Evolutionary conservation across 495 filamentous ascomycete species (phyloP).

Genomic region (Hypoxylon lienhwacheense): DNA sequence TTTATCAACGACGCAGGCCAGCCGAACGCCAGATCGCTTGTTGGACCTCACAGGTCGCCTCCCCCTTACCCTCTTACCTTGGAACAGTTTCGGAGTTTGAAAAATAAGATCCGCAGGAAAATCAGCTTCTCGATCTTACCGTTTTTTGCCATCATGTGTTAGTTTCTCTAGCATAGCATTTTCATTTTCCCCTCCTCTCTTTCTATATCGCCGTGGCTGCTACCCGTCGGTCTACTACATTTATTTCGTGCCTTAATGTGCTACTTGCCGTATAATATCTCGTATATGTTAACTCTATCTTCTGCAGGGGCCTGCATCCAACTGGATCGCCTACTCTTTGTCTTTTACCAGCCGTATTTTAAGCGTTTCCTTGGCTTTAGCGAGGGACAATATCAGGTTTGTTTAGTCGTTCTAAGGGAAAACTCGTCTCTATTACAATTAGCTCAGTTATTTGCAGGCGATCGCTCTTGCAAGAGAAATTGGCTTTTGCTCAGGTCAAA

Average conservation of each 20-base stretch:
- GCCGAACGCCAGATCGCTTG: no score
- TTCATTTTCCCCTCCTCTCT: not conserved
- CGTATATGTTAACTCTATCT: not conserved
- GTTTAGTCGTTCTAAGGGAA: not conserved
- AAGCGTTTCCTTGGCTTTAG: not conserved
- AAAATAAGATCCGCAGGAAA: not conserved
- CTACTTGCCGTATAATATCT: no score
- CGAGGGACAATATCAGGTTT: conserved; percentile 1
- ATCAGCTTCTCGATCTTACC: not conserved
- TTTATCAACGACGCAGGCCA: no score
- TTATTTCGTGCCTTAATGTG: not conserved
- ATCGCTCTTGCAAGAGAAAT: not conserved
- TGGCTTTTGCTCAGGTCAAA: not conserved
- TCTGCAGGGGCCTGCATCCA: conserved; percentile 1
- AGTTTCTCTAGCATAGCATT: not conserved
- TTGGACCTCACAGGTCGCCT: no score
- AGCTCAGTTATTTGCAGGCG: not conserved
- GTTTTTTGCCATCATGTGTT: conserved; percentile 2
- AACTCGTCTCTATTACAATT: not conserved
- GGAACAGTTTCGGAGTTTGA: not conserved
- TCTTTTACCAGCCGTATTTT: not conserved
- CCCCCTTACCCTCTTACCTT: not conserved
- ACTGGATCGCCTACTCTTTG: not conserved
- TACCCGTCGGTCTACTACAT: no score
- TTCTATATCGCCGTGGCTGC: not conserved